phyloP scores from a whole-genome alignment of 163 green algal genomes.

The Prototheca cutis region DNA sequence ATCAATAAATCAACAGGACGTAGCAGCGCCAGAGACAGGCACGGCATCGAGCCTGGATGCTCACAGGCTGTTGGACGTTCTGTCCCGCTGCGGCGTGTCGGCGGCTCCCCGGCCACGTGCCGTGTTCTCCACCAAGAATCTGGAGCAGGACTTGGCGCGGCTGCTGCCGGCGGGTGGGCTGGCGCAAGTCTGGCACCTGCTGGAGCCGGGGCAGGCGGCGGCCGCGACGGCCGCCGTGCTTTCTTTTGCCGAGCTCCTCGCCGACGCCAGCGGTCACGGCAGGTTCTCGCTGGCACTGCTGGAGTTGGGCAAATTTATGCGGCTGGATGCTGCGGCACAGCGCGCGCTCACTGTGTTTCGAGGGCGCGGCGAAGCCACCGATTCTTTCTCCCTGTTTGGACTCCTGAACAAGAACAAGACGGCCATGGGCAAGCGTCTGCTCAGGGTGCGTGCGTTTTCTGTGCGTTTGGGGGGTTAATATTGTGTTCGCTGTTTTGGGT shows the following conservation, averaged over 20 bases:
- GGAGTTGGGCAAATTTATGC: constrained; percentile 72
- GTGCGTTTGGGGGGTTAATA: no score
- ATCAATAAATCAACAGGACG: no score
- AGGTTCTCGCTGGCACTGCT: constrained; percentile 60
- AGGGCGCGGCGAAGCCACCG: constrained; percentile 47
- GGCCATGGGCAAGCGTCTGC: constrained; percentile 83
- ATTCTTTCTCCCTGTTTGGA: constrained; percentile 73
- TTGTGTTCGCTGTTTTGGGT: no score
- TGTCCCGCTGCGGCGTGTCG: constrained; percentile 58
- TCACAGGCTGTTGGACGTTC: constrained; percentile 47
- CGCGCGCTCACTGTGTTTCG: constrained; percentile 83
- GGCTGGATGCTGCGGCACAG: constrained; percentile 74
- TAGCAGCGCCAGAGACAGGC: no score
- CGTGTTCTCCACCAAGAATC: constrained; percentile 55
- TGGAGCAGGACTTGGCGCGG: constrained; percentile 68
- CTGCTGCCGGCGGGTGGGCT: constrained; percentile 45
- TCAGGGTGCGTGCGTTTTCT: constrained; percentile 67
- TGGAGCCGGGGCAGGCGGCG: constrained; percentile 43
- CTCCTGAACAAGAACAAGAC: constrained; percentile 79
- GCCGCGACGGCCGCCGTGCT: constrained; percentile 44
- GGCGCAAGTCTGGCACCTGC: constrained; percentile 60
- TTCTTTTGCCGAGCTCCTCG: constrained; percentile 52
- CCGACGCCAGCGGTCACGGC: constrained; percentile 40
- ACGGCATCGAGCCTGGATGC: no score
- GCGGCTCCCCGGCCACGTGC: constrained; percentile 29